Evolutionary conservation across 495 filamentous ascomycete species (phyloP).

Genomic region (Talaromyces ruber): DNA sequence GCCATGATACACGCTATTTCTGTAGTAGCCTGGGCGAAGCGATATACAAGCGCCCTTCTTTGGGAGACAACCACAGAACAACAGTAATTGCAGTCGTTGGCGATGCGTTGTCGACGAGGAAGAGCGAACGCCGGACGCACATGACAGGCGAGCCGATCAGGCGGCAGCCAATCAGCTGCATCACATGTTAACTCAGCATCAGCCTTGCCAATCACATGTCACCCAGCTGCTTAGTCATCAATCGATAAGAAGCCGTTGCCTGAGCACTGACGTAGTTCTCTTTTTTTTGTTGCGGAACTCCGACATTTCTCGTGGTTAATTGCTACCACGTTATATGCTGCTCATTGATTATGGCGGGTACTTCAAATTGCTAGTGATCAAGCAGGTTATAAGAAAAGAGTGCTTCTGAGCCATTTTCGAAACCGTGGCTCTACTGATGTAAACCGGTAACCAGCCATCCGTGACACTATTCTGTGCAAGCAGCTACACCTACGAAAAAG

Average conservation of each 20-base stretch:
- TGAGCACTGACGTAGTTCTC: neutral
- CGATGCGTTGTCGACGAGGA: slow-evolving; percentile 1
- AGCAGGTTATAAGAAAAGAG: too few species aligned
- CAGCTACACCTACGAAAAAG: too few species aligned
- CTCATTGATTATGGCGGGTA: too few species aligned
- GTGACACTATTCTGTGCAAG: too few species aligned
- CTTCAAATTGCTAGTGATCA: too few species aligned
- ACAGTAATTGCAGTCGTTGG: neutral
- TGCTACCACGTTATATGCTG: too few species aligned
- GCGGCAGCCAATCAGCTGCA: neutral
- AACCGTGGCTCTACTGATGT: too few species aligned
- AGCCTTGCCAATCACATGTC: slow-evolving; percentile 7
- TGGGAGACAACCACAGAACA: neutral
- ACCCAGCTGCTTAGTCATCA: neutral
- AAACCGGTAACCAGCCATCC: too few species aligned
- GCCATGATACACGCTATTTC: slow-evolving; percentile 6
- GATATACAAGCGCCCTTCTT: neutral
- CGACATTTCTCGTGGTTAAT: too few species aligned
- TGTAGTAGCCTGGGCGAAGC: neutral
- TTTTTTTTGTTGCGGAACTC: neutral
- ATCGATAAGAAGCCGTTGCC: neutral
- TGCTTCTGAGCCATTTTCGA: too few species aligned
- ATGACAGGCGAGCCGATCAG: slow-evolving; percentile 2
- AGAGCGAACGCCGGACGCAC: neutral
- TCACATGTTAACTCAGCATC: neutral